Conservation (phyloP, 2,329 filamentous ascomycete genomes). For the Pseudocercospora vitis region DNA sequence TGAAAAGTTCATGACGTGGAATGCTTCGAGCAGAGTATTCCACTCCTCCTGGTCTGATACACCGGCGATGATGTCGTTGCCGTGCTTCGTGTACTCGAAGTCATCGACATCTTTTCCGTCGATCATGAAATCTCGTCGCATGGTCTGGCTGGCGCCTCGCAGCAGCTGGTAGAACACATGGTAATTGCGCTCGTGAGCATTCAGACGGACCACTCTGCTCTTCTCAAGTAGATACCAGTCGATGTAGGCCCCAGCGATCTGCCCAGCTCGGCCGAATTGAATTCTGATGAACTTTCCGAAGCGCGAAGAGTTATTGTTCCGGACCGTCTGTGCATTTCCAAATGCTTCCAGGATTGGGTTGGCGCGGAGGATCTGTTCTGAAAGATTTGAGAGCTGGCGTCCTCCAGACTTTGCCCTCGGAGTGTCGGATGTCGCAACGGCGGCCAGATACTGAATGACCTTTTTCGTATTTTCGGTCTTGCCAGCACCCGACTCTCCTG, state of each 20-base stretch:
- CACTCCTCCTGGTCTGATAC: conserved; percentile 91
- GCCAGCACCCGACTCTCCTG: conserved; percentile 94
- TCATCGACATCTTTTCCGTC: conserved; percentile 74
- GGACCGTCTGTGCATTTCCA: conserved; percentile 94
- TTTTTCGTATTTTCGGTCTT: conserved; percentile 99
- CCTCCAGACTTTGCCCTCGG: conserved; percentile 59
- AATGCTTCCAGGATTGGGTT: conserved; percentile 98
- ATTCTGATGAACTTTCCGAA: conserved; percentile 99
- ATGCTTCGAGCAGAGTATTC: conserved; percentile 86
- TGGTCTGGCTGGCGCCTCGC: conserved; percentile 71
- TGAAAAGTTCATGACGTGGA: conserved; percentile 89
- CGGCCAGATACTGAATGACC: conserved; percentile 96
- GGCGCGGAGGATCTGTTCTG: conserved; percentile 91
- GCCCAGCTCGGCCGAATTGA: conserved; percentile 82
- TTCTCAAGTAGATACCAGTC: conserved; percentile 99
- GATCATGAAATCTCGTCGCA: conserved; percentile 76
- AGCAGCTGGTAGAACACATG: conserved; percentile 97
- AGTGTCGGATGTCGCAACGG: conserved; percentile 83
- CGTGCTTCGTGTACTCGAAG: conserved; percentile 87
- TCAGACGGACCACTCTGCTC: conserved; percentile 90
- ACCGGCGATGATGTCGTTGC: conserved; percentile 86
- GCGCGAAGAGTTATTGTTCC: conserved; percentile 97
- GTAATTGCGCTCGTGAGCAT: conserved; percentile 87
- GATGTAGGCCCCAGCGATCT: conserved; percentile 93
- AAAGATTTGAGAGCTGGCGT: conserved; percentile 77